Base-by-base conservation (phyloP, 441 rosid species). In the Dalechampia spathulata region DNA sequence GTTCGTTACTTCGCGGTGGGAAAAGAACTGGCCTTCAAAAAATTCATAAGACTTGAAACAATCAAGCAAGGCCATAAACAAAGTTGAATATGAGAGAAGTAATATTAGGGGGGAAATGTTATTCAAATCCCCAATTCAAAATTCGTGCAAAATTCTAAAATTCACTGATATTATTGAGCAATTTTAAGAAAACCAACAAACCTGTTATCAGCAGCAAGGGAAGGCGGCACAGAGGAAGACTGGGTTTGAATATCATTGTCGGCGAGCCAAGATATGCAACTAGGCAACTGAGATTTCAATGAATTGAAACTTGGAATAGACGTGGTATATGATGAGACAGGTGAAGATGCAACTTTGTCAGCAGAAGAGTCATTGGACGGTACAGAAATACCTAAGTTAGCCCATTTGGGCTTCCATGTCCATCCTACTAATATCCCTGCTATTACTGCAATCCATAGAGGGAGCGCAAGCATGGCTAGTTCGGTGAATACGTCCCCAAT, bases 321-420 rank as follows among this genome's bases (percentile, higher is more conserved):
- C 10, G 71, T 62, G 51, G 62, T 52, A 26, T 42, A 49, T 50
- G 20, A 39, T 39, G 3, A 4, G 38, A 34, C 19, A 1, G 1
- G 13, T 15, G 43, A 7, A 1, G 17, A 39, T 4, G 43, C 17
- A 7, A 39, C 2, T 39, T 39, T 14, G 16, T n/a, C n/a, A 15
- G 17, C 19, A 14, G 41, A 12, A 32, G 39, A 36, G 38, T 2
- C 67, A 51, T 41, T 56, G 16, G 76, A 49, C 41, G 14, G 64
- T 0, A 59, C 63, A 27, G 60, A 62, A 26, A 71, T 66, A 20
- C 72, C 70, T 60, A 79, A 66, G 71, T 72, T 73, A 0, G 94
- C 94, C 99, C 99, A 92, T 46, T 78, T 85, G 26, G 96, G 96
- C 65, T 79, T 83, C 96, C 96, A 90, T 3, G 85, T 67, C 98